Percentiles rank a stretch among this genome's conserved stretches.
These are phyloP conservation scores for Fusarium euwallaceae DNA, from an alignment of 2,329 filamentous ascomycete genomes.

Conservation along the genomic window DNA sequence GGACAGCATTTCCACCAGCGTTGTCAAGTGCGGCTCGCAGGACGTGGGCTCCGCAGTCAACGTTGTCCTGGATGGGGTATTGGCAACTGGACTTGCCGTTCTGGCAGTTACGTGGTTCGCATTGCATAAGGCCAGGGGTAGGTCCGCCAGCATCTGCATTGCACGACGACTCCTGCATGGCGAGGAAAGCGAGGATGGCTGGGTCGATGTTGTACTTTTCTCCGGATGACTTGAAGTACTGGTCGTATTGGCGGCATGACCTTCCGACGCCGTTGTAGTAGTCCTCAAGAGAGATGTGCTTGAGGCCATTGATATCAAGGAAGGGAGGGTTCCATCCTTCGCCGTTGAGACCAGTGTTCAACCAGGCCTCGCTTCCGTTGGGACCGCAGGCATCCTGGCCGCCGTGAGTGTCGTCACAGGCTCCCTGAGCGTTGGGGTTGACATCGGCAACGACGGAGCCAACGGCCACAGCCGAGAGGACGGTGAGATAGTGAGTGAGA, in stretches of 20 bases:
- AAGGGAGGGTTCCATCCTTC: background rate
- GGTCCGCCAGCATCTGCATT: background rate
- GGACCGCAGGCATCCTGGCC: background rate
- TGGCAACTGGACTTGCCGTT: background rate
- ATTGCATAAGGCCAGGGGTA: background rate
- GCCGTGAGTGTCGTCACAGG: background rate
- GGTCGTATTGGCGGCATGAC: background rate
- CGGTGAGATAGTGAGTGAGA: background rate
- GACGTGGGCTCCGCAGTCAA: background rate
- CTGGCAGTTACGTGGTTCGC: background rate
- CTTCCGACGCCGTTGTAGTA: background rate
- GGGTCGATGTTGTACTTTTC: background rate
- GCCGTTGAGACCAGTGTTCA: background rate
- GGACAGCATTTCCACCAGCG: background rate
- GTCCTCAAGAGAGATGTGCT: background rate
- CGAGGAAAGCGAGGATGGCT: background rate
- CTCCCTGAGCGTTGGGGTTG: background rate
- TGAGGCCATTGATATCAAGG: background rate
- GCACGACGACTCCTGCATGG: background rate
- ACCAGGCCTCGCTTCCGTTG: background rate
- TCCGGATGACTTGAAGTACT: background rate
- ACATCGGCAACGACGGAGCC: background rate
- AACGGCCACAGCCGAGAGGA: background rate
- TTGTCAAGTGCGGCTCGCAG: background rate
- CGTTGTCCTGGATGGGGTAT: background rate